Conservation (phyloP, 148 eudicot species). For the Vaccinium myrtillus region DNA sequence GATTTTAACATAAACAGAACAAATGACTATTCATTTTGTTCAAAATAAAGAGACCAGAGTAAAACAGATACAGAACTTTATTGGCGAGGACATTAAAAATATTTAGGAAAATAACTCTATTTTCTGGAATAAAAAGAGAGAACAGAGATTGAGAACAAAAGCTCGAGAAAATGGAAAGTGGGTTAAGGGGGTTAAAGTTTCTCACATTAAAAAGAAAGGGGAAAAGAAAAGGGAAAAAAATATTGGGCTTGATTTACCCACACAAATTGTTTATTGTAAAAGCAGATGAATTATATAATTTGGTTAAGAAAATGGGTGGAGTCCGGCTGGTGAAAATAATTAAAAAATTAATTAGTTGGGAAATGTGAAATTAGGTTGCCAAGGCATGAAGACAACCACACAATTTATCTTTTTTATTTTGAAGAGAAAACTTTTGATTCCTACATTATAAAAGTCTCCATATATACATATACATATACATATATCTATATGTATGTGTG, state of each 20-base stretch:
- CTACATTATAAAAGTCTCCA: background rate
- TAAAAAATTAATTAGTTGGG: constrained; percentile 46
- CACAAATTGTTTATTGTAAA: constrained; percentile 39
- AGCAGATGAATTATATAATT: constrained; percentile 60
- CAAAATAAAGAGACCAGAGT: background rate
- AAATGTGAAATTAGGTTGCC: constrained; percentile 99
- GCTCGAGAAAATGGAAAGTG: constrained; percentile 21
- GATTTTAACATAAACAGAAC: constrained; percentile 21
- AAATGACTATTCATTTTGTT: constrained; percentile 14
- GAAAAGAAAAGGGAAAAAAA: constrained; percentile 34
- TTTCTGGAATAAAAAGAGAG: constrained; percentile 20
- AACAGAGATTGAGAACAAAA: constrained; percentile 20
- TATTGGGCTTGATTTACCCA: constrained; percentile 36
- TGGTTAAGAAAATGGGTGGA: constrained; percentile 77
- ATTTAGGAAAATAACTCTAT: background rate
- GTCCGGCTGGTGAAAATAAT: constrained; percentile 42
- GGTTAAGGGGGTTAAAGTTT: constrained; percentile 16
- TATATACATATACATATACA: background rate
- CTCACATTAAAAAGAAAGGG: constrained; percentile 19
- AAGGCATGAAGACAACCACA: constrained; percentile 71
- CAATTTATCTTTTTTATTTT: constrained; percentile 11
- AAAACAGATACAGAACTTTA: constrained; percentile 13
- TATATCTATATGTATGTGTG: background rate
- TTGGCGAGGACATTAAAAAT: constrained; percentile 7
- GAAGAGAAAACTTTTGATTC: background rate